Evolutionary conservation across 495 filamentous ascomycete species (phyloP).

Genomic region (Staphylotrichum tortipilum): DNA sequence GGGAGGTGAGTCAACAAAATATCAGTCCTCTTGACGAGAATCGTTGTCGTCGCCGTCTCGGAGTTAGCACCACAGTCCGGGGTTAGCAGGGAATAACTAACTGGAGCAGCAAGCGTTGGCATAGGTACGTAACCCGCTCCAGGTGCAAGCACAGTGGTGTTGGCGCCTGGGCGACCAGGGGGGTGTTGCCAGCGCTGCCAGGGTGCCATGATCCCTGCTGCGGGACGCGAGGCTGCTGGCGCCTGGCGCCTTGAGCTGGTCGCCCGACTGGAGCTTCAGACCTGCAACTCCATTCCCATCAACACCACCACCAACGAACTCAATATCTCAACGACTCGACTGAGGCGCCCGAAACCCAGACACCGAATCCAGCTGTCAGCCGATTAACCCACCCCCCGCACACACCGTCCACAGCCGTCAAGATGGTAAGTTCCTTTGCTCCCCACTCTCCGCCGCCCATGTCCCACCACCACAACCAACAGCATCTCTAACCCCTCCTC

Average conservation of each 20-base stretch:
- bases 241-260: constrained; percentile 23
- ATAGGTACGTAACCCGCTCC: constrained; percentile 7
- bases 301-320: background rate
- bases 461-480: constrained; percentile 2
- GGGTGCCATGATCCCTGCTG: background rate
- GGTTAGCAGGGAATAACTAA: no score
- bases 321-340: background rate
- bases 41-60: background rate
- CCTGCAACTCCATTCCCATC: constrained; percentile 3
- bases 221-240: constrained; percentile 37
- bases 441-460: background rate
- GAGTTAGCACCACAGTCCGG: constrained; percentile 1
- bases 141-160: background rate
- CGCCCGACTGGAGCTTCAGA: background rate
- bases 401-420: constrained; percentile 17
- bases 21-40: background rate
- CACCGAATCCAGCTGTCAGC: background rate
- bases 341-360: background rate
- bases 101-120: no score
- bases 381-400: background rate
- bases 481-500: background rate
- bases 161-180: background rate
- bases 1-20: constrained; percentile 1
- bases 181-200: no score
- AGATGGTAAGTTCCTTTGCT: constrained; percentile 41